Percentiles rank a stretch among this genome's conserved stretches.
These are phyloP conservation scores for Flueggea neowawraea DNA, from an alignment of 441 rosid genomes.

Conservation along the genomic window DNA sequence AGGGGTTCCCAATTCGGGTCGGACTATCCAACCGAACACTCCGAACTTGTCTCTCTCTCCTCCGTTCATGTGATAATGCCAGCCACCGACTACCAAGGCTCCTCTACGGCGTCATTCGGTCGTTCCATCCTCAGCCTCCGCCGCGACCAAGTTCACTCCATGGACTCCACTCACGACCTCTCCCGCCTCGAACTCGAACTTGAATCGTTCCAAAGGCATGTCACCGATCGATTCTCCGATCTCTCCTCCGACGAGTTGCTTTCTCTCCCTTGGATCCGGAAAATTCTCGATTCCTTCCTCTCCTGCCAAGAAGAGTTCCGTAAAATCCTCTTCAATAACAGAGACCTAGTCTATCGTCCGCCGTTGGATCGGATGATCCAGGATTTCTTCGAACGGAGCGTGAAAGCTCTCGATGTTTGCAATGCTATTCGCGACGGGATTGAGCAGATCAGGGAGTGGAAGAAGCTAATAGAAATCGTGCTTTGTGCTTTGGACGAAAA, in stretches of 20 bases:
- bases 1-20: neutral
- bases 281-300: constrained; percentile 63
- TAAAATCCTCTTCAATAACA: constrained; percentile 32
- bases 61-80: constrained; percentile 48
- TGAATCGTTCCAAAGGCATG: constrained; percentile 61
- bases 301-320: constrained; percentile 74
- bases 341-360: constrained; percentile 22
- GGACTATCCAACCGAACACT: too few relatives aligned
- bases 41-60: too few relatives aligned
- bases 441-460: constrained; percentile 90
- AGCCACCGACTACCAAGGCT: constrained; percentile 59
- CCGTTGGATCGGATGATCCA: constrained; percentile 68
- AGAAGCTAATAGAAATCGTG: constrained; percentile 78
- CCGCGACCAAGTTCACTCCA: constrained; percentile 55
- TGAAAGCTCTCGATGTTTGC: constrained; percentile 90
- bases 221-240: constrained; percentile 46
- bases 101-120: constrained; percentile 35
- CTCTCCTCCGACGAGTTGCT: constrained; percentile 60
- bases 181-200: constrained; percentile 39
- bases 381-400: constrained; percentile 71
- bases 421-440: constrained; percentile 92
- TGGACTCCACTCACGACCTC: constrained; percentile 30
- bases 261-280: constrained; percentile 49
- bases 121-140: constrained; percentile 55
- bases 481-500: constrained; percentile 48